phyloP scores from a whole-genome alignment of 495 filamentous ascomycete species.

The Penicillium coprophilum region DNA sequence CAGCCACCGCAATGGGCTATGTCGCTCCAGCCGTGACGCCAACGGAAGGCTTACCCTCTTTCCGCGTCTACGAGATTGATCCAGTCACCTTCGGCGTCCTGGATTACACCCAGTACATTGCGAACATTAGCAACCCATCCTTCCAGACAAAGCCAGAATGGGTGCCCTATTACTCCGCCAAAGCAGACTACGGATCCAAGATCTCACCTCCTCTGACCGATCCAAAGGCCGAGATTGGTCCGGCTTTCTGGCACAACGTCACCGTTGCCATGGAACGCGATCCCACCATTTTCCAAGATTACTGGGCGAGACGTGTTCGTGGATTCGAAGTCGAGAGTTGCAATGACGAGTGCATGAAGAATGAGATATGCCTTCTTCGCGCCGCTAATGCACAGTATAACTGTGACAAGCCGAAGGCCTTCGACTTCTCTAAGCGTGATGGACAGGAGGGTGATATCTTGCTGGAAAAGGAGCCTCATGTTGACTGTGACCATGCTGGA shows the following conservation, averaged over 20 bases:
- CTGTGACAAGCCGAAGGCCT: constrained; percentile 22
- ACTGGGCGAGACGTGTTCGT: constrained; percentile 37
- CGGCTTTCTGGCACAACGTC: constrained; percentile 60
- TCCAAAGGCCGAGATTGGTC: constrained; percentile 43
- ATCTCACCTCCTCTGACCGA: constrained; percentile 40
- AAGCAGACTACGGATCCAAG: constrained; percentile 49
- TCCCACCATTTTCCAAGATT: constrained; percentile 37
- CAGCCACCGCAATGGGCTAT: constrained; percentile 49
- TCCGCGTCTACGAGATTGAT: constrained; percentile 58
- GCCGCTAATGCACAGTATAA: constrained; percentile 39
- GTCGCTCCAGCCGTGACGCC: constrained; percentile 56
- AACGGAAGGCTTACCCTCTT: constrained; percentile 50
- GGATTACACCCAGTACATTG: constrained; percentile 52
- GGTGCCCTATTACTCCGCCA: constrained; percentile 54
- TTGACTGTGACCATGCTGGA: constrained; percentile 30
- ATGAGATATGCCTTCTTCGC: constrained; percentile 45
- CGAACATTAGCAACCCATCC: constrained; percentile 46
- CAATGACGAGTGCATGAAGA: constrained; percentile 33
- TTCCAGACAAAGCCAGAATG: constrained; percentile 47
- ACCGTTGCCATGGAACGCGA: constrained; percentile 44
- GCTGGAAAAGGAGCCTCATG: constrained; percentile 4
- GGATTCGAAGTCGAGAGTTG: constrained; percentile 37
- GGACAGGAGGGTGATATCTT: neutral
- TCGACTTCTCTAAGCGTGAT: constrained; percentile 27
- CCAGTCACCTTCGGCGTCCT: constrained; percentile 54